Base-by-base conservation (phyloP, 768 basidiomycete species). In the Pisolithus tinctorius region DNA sequence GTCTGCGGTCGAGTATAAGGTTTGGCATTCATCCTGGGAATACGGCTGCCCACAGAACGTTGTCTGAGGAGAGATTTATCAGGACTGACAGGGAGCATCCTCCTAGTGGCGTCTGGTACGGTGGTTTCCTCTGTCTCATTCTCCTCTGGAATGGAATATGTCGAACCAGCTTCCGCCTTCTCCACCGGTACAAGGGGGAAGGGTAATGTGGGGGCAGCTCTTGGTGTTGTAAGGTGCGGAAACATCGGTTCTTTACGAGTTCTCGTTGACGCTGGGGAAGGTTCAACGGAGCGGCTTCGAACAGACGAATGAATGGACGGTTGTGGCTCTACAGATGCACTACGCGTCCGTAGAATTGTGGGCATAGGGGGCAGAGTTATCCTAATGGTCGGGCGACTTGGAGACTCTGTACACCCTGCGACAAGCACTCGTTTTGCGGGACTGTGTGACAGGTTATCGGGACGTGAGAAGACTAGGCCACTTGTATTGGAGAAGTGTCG, bases 11-110 rank as follows among this genome's bases (percentile, higher is more conserved):
- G 73, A 29, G 74, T 66, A 63, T 84, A 85, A 3, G 82, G 83
- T 49, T 83, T 84, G 25, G 63, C 64, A 34, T 74, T 74, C 39
- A 81, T 79, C 52, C 83, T 74, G n/a, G 83, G 83, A 58, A 85
- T 85, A 61, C 74, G 74, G 63, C 83, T 82, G 0, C 71, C 74
- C n/a, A 30, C 40, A 25, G 65, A 58, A 7, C 71, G 64, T 54
- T 82, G 78, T 58, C 75, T 80, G 48, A 83, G 60, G 42, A 54
- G 72, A 16, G 79, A 78, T 50, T 75, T 78, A 4, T 58, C 53
- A 20, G 57, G 57, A n/a, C 61, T 51, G 34, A 66, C 58, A 17
- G 61, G 45, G 40, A 36, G 59, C 49, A 36, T 64, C 29, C 50
- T 53, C 14, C 51, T 43, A 0, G 59, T 55, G 1, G 55, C 38